phyloP scores from a whole-genome alignment of 2,329 filamentous ascomycete genomes.

The Colletotrichum sp. region DNA sequence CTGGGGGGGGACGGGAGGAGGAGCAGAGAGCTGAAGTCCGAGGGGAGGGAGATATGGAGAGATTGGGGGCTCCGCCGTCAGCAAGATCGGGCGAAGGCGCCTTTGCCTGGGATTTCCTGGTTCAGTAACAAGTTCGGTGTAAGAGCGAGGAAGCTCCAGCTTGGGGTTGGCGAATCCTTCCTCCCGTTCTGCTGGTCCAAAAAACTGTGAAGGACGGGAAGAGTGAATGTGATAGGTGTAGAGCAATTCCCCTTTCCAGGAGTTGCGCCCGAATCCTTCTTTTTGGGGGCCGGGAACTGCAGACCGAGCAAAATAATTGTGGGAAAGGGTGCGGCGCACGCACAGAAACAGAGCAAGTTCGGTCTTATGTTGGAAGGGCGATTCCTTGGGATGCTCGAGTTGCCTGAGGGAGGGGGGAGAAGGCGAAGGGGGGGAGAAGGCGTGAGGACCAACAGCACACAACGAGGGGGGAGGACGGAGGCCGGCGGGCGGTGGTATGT shows the following conservation, averaged over 20 bases:
- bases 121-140: not conserved
- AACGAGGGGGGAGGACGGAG: not conserved
- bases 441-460: not conserved
- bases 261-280: not conserved
- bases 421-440: not conserved
- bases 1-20: not conserved
- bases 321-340: not conserved
- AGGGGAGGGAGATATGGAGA: not conserved
- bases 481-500: no score
- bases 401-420: not conserved
- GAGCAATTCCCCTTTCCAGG: not conserved
- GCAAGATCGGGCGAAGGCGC: not conserved
- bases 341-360: not conserved
- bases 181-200: not conserved
- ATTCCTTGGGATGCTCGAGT: not conserved
- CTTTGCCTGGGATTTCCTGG: not conserved
- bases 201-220: not conserved
- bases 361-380: not conserved
- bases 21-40: not conserved
- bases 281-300: not conserved
- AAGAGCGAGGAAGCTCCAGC: not conserved
- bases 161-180: not conserved
- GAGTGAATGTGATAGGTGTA: not conserved
- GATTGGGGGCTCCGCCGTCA: not conserved
- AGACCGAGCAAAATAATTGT: not conserved